Base-by-base conservation (phyloP, 129 eudicot genomes). In the Ambrosia artemisiifolia region DNA sequence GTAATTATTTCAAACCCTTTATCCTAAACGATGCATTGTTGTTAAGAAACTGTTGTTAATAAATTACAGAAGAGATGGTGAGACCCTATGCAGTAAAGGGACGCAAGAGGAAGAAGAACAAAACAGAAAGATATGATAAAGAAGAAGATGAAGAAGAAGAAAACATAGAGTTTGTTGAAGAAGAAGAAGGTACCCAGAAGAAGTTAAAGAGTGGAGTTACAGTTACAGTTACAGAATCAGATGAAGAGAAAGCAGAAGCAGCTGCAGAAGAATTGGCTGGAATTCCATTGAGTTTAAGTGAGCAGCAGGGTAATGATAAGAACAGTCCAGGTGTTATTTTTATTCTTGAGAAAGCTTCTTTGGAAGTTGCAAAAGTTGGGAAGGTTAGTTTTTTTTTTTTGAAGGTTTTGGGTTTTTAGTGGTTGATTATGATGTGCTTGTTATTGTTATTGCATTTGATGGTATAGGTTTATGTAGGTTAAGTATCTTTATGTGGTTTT, bases 281-380 rank as follows among this genome's bases (percentile, higher is more conserved):
- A 4, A 85, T 93, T 72, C 98, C 98, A 1, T 70, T 90, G 71
- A 71, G 34, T 8, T 74, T 80, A 70, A 72, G 11, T 48, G 85
- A 81, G 62, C 76, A 78, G 55, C 43, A 53, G 46, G 65, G 47
- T n/a, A 61, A 63, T 72, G 78, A 80, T 18, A 80, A 74, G 54
- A 94, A 79, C 28, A 79, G 71, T 43, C 83, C 86, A 57, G 91
- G 96, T 14, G 91, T 88, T 33, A 73, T 90, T 46, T 94, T 94
- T 49, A 63, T 94, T 28, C 89, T 94, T 71, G 97, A 94, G 67
- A 94, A 81, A 74, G 96, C 99, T 51, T 90, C 99, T 28, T 67
- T 94, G 75, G 99, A 94, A 71, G 89, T 94, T 76, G 97, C 91
- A 16, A 94, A 94, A 84, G 93, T 94, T 71, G 99, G 99, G 17